Evolutionary conservation across 2,329 filamentous ascomycete genomes (phyloP), one percentile per base, ranked within the genome.

Genomic region (Neoscytalidium dimidiatum): DNA sequence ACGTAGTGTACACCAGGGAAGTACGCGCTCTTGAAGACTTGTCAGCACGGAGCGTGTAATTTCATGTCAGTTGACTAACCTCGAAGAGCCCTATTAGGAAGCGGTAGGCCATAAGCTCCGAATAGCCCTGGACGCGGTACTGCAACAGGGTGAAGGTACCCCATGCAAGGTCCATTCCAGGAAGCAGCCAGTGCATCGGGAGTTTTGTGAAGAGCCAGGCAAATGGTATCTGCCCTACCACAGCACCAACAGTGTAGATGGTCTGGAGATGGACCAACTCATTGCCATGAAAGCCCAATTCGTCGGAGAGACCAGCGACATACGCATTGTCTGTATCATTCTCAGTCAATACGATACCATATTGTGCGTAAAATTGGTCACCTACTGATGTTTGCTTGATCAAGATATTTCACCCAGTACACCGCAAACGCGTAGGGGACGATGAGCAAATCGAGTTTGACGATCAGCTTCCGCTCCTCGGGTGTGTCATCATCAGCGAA

Each of bases 391-490:
- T 86, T 86, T 3, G 81, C 75, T 67, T 85, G 83, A 67, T 86
- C 84, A 8, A 87, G 79, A 66, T 86, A 84, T 70, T 86, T 86
- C 58, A 83, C 79, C 81, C 84, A 87, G 67, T 86, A 86, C 0
- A 81, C 79, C 2, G 87, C 71, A 49, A 86, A 82, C 0, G 83
- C 84, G 68, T 86, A 87, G 0, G 84, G 84, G 0, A 88, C 81
- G 38, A 87, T 83, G 1, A 86, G 72, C 0, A 84, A 71, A 66
- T 88, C 85, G 13, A 88, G 78, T 69, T 87, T 87, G 26, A 81
- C 61, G 38, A 88, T 83, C 3, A 87, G 75, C 66, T 77, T 80
- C 44, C 82, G 77, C 67, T 87, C 84, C 63, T 82, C 80, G 0
- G 75, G 75, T 0, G 79, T 83, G 66, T 87, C 85, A 6, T 81